Base-by-base conservation (phyloP, 306 rosid species). In the Gillenia trifoliata region DNA sequence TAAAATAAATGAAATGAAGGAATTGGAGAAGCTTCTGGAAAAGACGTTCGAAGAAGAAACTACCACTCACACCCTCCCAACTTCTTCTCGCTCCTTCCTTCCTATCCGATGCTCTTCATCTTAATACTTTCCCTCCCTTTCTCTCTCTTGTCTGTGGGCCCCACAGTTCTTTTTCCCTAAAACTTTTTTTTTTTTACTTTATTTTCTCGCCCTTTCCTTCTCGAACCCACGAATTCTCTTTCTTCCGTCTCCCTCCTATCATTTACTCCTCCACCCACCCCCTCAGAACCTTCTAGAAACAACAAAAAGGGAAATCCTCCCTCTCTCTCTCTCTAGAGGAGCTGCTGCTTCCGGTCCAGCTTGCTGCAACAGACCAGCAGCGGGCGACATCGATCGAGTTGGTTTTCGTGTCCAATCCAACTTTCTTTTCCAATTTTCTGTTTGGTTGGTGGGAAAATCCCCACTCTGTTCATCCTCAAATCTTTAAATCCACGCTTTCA, bases 241-340 rank as follows among this genome's bases (percentile, higher is more conserved):
- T 73, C 9, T 74, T 59, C 70, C 66, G 61, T 67, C 75, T 20
- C 56, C 11, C 36, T 25, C 57, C 68, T 71, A 45, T 84, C 79
- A 34, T 77, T 78, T 59, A 74, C 67, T 64, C 75, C 23, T 1
- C 63, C 73, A 25, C 28, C n/a, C n/a, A n/a, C 22, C 43, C 70
- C 5, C 75, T 76, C 74, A 47, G 96, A 91, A 91, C 81, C 89
- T 93, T 91, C 98, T 91, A 88, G 97, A 91, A 93, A 75, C 87
- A 77, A 74, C 83, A 66, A 59, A 59, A 79, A 81, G 40, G 76
- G 72, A 55, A 23, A 23, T 55, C 30, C 64, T 68, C 72, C 41
- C 67, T 66, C 80, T 30, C 68, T 12, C 71, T 71, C 25, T 8
- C 17, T 23, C 23, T 5, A n/a, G n/a, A n/a, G n/a, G 19, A 17